Evolutionary conservation across 2,329 filamentous ascomycete species (phyloP), one percentile per base, ranked within the genome.

Genomic region (Clonostachys sp.): DNA sequence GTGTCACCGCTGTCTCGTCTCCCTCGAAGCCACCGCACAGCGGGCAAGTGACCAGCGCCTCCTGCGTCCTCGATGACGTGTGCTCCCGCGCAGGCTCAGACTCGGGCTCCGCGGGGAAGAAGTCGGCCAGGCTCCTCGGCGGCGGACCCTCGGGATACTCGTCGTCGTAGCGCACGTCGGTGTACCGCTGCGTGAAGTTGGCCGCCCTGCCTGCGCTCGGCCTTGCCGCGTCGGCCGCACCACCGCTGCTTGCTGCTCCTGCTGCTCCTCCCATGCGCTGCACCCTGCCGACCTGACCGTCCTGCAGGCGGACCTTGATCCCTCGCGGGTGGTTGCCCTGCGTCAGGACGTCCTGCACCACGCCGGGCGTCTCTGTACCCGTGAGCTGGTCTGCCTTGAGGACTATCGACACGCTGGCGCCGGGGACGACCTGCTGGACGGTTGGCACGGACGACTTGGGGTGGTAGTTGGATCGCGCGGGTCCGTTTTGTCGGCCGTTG

Each of bases 341-440:
- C 3, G 87, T 91, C 43, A 92, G 72, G 0, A 91, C 63, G 42
- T 89, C 80, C 45, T 76, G 74, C 2, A 92, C 81, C 6, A 74
- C 64, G 20, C 88, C 88, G 41, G 74, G 70, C 2, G 89, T 87
- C 56, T 89, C 83, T 42, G 78, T 77, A 7, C 87, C 88, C 0
- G 86, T 90, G 2, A 78, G 79, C 61, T 92, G 88, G 63, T 92
- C 87, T 51, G 78, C 73, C 58, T 92, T 92, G 34, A 91, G 74
- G 2, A 91, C 73, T 47, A 92, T 88, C 44, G 83, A 86, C 46
- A 91, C 88, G 5, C 60, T 52, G 5, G 83, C 79, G 35, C 86
- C 87, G 0, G 77, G 74, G 5, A 78, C 53, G 33, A 89, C 82
- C 52, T 82, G 66, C 12, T 60, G 59, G n/a, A 62, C 63, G 5